These are phyloP conservation scores for Cyclocybe cylindracea DNA, from an alignment of 768 basidiomycete species.

Conservation along the genomic window DNA sequence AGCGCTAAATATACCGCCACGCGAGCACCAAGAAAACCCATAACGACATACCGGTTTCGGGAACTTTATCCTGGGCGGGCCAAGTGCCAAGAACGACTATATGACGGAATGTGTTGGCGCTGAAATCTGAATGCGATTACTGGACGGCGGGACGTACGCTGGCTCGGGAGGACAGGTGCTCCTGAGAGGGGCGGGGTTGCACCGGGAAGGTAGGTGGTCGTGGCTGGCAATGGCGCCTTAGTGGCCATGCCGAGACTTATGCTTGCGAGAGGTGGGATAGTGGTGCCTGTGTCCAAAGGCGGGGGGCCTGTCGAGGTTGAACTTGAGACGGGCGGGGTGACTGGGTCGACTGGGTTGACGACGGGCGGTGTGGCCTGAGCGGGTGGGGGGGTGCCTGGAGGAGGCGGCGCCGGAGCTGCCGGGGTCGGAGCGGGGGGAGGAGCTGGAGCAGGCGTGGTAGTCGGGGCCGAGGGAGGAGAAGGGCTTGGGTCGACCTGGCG, in stretches of 20 bases:
- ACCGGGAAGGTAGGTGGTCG: constrained; percentile 58
- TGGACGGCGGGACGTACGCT: constrained; percentile 43
- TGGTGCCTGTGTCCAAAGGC: constrained; percentile 47
- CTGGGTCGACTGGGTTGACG: constrained; percentile 3
- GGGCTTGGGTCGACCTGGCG: constrained; percentile 28
- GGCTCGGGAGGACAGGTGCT: constrained; percentile 64
- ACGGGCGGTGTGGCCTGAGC: constrained; percentile 1
- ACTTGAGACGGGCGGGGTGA: constrained; percentile 5
- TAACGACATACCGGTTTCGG: constrained; percentile 52
- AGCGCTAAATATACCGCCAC: not conserved
- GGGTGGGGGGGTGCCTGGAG: constrained; percentile 8
- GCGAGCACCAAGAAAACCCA: not conserved
- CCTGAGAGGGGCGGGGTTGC: constrained; percentile 62
- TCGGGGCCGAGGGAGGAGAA: constrained; percentile 8
- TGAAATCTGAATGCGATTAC: not conserved
- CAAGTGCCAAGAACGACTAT: constrained; percentile 54
- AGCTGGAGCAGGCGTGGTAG: constrained; percentile 14
- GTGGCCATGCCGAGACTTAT: constrained; percentile 69
- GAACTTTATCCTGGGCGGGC: constrained; percentile 64
- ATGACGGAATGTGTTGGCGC: constrained; percentile 1
- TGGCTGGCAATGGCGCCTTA: constrained; percentile 45
- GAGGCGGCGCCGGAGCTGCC: constrained; percentile 11
- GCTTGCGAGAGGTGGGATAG: constrained; percentile 56
- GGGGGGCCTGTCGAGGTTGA: constrained; percentile 35
- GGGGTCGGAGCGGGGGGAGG: constrained; percentile 13